Evolutionary conservation across 495 filamentous ascomycete genomes (phyloP), one percentile per base, ranked within the genome.

Genomic region (Penicillium canescens): DNA sequence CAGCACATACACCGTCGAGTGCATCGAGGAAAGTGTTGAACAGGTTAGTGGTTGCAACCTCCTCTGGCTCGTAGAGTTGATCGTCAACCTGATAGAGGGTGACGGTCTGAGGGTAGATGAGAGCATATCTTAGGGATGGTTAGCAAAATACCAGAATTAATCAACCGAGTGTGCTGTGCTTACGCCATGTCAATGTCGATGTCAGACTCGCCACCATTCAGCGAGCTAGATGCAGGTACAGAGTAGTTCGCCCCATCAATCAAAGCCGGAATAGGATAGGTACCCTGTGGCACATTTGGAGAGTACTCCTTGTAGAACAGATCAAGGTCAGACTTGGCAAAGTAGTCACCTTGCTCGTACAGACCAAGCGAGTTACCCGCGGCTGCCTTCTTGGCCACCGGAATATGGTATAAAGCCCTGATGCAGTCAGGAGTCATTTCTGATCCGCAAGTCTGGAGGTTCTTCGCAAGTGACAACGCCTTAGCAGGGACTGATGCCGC

Each of bases 51-150:
- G 70, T 68, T 53, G 59, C 75, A 35, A 65, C 62, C 36, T 64
- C 62, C 36, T 56, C 46, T 9, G 63, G 66, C 20, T 71, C 61
- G 46, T 78, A 75, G 48, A 72, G 70, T 39, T 76, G 67, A 55
- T 83, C 80, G 53, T 83, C 82, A 0, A 74, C 73, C 52, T 86
- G 81, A 55, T 76, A 85, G 10, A 86, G 69, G 28, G 80, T 78
- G 0, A 81, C 71, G 1, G 69, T 73, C 52, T 85, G 83, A 3
- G 82, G 82, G 46, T 77, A 82, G 56, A 84, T 70, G 16, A 73
- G 46, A 4, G 74, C 44, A 52, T 71, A 76, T 14, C 63, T 65
- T 42, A 28, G 12, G 4, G 36, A 6, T 2, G 6, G 6, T 50
- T 23, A 53, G 55, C 46, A 50, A 51, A 20, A 1, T 5, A 3